Conservation (phyloP, 257 asterid species). For the Plantago ovata region DNA sequence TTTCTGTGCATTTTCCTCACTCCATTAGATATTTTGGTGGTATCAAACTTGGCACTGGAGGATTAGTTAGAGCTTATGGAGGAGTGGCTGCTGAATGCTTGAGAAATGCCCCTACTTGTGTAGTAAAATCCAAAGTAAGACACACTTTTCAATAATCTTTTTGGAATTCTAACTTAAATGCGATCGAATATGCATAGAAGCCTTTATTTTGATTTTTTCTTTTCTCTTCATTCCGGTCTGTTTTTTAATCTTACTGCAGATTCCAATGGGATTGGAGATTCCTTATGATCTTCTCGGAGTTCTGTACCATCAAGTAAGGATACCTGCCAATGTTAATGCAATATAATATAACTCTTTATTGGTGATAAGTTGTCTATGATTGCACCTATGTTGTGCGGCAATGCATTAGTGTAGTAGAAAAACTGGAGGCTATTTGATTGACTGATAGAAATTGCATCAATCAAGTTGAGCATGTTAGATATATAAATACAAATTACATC, state of each 20-base stretch:
- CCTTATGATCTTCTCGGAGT: slow-evolving; percentile 75
- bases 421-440: neutral
- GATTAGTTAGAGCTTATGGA: slow-evolving; percentile 95
- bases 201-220: neutral
- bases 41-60: slow-evolving; percentile 98
- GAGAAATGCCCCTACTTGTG: slow-evolving; percentile 71
- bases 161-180: neutral
- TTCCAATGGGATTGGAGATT: slow-evolving; percentile 82
- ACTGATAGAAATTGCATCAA: neutral
- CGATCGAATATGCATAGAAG: neutral
- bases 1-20: slow-evolving; percentile 12
- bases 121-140: slow-evolving; percentile 75
- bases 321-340: neutral
- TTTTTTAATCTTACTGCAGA: slow-evolving; percentile 40
- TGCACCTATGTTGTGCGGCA: neutral
- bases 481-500: neutral
- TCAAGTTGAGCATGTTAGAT: neutral
- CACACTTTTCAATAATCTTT: slow-evolving; percentile 2
- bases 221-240: neutral
- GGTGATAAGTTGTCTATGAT: neutral
- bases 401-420: neutral
- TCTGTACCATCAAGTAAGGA: slow-evolving; percentile 80
- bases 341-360: neutral
- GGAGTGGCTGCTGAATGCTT: slow-evolving; percentile 87
- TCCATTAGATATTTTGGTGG: slow-evolving; percentile 78